Base-by-base conservation (phyloP, 1,139 yeast genomes). In the Saccharomyces hybrid region DNA sequence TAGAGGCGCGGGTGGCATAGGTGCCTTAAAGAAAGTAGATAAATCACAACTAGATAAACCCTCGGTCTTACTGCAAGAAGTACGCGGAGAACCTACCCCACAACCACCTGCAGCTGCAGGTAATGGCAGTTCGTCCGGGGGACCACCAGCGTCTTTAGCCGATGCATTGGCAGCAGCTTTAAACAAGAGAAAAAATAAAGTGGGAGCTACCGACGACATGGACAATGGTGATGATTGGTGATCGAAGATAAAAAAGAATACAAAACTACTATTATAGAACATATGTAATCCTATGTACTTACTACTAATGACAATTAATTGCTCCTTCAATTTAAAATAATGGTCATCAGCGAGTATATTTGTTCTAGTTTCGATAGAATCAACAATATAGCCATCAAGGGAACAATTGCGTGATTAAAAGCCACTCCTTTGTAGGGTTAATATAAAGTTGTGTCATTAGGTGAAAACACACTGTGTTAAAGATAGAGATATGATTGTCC, bases 151-250 rank as follows among this genome's bases (percentile, higher is more conserved):
- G 1, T 78, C 81, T 49, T 74, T 90, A 53, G 96, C 96, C 0
- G 95, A 88, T 70, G 96, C 96, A 0, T 75, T 91, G 54, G 91
- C 96, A 3, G 88, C 86, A 28, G 98, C 98, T 1, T 77, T 91
- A 61, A 86, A 78, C 63, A 81, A 83, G 58, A 79, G 98, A 64
- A 91, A 91, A 73, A 82, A 80, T 34, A 89, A 88, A 68, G 96
- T 91, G 8, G 81, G 90, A 1, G 83, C 79, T 42, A 86, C 90
- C 63, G 97, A 89, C 63, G 97, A 91, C 61, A 88, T 83, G 58
- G 95, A 88, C 58, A 86, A 83, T 53, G 83, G 81, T 42, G 88
- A 82, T 59, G 87, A 82, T 52, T 82, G 86, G 86, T 82, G 71
- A 63, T 38, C 3, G 44, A 38, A 16, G 32, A 41, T 2, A 38